phyloP scores from a whole-genome alignment of 768 basidiomycete species.

The Nidularia pulvinata region DNA sequence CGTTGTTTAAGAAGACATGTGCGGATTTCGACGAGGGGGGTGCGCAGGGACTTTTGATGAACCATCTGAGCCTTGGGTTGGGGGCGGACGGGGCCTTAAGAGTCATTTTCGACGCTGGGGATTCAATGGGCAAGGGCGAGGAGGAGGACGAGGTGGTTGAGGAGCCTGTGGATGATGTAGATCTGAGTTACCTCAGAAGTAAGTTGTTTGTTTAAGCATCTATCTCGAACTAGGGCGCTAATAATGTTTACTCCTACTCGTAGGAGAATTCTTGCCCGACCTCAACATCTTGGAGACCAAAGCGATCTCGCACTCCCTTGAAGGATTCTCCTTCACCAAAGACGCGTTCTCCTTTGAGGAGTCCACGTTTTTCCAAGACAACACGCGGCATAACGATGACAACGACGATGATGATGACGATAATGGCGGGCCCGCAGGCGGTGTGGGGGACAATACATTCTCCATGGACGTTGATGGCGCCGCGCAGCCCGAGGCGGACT shows the following conservation, averaged over 20 bases:
- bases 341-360: conserved; percentile 65
- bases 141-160: conserved; percentile 78
- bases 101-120: conserved; percentile 96
- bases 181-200: conserved; percentile 66
- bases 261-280: conserved; percentile 77
- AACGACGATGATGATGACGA: conserved; percentile 45
- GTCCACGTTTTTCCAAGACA: conserved; percentile 56
- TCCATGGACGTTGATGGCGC: conserved; percentile 42
- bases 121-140: conserved; percentile 79
- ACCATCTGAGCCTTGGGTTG: conserved; percentile 81
- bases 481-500: conserved; percentile 22
- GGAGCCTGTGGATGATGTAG: conserved; percentile 70
- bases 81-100: conserved; percentile 82
- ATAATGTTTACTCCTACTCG: conserved; percentile 2
- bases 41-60: conserved; percentile 95
- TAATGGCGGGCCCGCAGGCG: conserved; percentile 6
- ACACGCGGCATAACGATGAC: conserved; percentile 38
- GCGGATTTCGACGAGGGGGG: conserved; percentile 99
- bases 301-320: conserved; percentile 81
- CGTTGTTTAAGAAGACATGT: conserved; percentile 96
- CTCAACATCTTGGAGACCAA: conserved; percentile 60
- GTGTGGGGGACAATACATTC: conserved; percentile 28
- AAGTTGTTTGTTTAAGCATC: conserved; percentile 13
- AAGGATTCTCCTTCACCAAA: conserved; percentile 81
- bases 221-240: conserved; percentile 1